Conservation (phyloP, 2,329 filamentous ascomycete genomes). For the Botrytis porri region DNA sequence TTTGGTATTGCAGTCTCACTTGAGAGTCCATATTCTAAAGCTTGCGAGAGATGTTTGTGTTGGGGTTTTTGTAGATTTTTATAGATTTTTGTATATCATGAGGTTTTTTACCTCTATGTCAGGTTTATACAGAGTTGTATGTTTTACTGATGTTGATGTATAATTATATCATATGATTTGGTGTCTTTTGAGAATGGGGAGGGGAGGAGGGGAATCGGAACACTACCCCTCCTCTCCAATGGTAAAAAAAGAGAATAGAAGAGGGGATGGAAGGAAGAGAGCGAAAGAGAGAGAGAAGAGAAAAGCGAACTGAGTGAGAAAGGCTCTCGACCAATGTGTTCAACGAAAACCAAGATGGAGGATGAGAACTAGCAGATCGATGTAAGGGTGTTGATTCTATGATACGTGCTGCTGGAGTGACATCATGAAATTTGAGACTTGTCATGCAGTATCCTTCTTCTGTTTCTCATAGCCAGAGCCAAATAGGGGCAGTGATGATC, state of each 20-base stretch:
- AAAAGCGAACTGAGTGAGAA: not conserved
- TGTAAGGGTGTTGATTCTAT: not conserved
- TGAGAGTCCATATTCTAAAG: not conserved
- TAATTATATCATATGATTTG: not conserved
- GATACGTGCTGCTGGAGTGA: not conserved
- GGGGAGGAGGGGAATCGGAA: not conserved
- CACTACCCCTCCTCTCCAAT: not conserved
- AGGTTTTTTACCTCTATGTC: not conserved
- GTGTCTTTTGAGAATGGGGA: no score
- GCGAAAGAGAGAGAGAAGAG: not conserved
- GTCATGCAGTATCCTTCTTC: not conserved
- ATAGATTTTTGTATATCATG: not conserved
- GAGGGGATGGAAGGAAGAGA: not conserved
- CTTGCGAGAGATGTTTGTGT: not conserved
- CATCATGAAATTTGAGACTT: not conserved
- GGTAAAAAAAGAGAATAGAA: not conserved
- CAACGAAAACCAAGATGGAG: not conserved
- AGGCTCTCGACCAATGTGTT: not conserved
- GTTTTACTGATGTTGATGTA: not conserved
- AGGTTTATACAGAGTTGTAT: not conserved
- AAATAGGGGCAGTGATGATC: not conserved
- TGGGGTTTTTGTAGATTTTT: not conserved
- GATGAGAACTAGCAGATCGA: not conserved
- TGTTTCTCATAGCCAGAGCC: not conserved
- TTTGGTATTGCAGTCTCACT: not conserved